Percentiles rank a stretch among this genome's conserved stretches.
Evolutionary conservation across 129 eudicot species (phyloP).

Genomic region (Logfia minima): DNA sequence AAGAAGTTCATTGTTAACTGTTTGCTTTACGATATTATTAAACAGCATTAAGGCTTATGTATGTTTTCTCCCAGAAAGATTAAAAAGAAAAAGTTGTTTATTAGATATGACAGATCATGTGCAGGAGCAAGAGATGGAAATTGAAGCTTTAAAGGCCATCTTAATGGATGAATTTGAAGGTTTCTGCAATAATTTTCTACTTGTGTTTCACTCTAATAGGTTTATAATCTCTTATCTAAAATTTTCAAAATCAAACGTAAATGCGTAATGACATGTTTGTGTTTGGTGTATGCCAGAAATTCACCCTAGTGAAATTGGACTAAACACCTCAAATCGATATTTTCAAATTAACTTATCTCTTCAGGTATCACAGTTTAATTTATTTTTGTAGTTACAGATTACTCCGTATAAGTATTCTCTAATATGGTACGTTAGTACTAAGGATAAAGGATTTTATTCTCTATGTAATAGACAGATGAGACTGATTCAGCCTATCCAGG

Average conservation of each 20-base stretch:
- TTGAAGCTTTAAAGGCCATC: slow-evolving; percentile 84
- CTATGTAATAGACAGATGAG: slow-evolving; percentile 59
- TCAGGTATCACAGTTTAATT: neutral
- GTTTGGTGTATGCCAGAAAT: slow-evolving; percentile 53
- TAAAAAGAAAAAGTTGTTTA: neutral
- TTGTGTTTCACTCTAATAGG: neutral
- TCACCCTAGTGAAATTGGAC: slow-evolving; percentile 84
- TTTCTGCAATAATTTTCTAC: slow-evolving; percentile 19
- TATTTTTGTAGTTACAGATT: no score
- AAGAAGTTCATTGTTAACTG: neutral
- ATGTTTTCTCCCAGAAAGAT: neutral
- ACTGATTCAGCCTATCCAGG: slow-evolving; percentile 55
- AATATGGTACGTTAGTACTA: neutral
- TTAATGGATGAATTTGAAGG: slow-evolving; percentile 89
- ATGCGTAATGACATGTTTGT: neutral
- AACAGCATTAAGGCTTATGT: no score
- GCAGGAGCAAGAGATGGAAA: slow-evolving; percentile 98
- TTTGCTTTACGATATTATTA: no score
- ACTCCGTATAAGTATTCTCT: neutral
- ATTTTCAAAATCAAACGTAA: neutral
- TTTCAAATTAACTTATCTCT: slow-evolving; percentile 63
- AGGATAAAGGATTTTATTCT: slow-evolving; percentile 19
- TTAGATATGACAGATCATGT: slow-evolving; percentile 52
- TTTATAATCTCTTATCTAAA: slow-evolving; percentile 2
- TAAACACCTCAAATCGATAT: slow-evolving; percentile 74